Evolutionary conservation across 2,329 filamentous ascomycete genomes (phyloP).

Genomic region (Apiospora saccharicola): DNA sequence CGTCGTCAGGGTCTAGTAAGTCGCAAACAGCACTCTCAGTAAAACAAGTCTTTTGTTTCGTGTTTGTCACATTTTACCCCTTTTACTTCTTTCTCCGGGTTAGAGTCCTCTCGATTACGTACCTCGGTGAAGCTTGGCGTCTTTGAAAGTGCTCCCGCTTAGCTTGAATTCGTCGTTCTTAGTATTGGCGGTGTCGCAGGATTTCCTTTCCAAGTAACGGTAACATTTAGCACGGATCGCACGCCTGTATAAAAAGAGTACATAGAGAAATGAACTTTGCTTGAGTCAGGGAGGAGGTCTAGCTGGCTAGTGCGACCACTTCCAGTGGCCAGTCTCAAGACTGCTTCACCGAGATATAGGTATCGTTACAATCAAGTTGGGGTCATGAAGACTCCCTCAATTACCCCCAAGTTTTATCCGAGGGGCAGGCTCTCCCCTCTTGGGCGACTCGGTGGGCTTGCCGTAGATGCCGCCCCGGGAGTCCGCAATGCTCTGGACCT

Average conservation of each 20-base stretch:
- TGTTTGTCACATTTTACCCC: background rate
- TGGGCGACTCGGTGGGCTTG: background rate
- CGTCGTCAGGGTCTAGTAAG: background rate
- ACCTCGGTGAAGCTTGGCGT: background rate
- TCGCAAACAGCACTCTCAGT: background rate
- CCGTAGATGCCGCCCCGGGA: background rate
- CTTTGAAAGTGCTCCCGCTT: background rate
- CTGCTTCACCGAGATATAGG: background rate
- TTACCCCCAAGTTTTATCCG: background rate
- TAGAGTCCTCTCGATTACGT: background rate
- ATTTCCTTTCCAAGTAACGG: background rate
- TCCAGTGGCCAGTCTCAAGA: background rate
- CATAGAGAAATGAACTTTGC: background rate
- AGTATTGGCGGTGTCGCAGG: background rate
- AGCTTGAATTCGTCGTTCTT: background rate
- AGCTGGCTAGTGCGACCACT: background rate
- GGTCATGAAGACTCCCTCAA: background rate
- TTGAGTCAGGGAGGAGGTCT: background rate
- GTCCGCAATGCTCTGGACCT: background rate
- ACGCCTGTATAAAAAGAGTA: background rate
- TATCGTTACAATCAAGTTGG: background rate
- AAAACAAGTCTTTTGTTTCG: background rate
- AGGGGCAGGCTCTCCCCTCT: background rate
- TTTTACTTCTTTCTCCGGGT: background rate
- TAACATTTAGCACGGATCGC: background rate